Evolutionary conservation across 116 monocot genomes (phyloP).

Genomic region (Iris pallida): DNA sequence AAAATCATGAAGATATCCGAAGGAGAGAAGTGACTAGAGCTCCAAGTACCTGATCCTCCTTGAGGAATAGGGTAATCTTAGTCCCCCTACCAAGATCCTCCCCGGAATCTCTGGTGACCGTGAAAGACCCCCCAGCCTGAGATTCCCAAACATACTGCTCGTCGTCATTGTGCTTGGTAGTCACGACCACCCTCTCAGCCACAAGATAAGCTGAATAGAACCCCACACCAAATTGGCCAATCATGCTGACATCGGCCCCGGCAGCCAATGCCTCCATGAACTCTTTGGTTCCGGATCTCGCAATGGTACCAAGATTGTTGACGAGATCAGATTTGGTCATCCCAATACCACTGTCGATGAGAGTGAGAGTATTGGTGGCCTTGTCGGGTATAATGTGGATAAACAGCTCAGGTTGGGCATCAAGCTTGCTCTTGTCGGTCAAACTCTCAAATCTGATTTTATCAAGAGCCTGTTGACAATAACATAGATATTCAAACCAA

Average conservation of each 20-base stretch:
- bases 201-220: conserved; percentile 58
- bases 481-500: too few species aligned
- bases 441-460: conserved; percentile 53
- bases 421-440: conserved; percentile 53
- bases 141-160: conserved; percentile 70
- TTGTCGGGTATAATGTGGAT: conserved; percentile 60
- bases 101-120: conserved; percentile 49
- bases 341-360: conserved; percentile 54
- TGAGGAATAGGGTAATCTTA: conserved; percentile 55
- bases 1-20: not conserved
- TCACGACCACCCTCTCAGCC: conserved; percentile 54
- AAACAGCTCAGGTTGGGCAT: conserved; percentile 61
- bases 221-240: conserved; percentile 58
- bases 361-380: conserved; percentile 41
- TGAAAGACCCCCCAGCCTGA: conserved; percentile 57
- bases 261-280: conserved; percentile 61
- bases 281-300: conserved; percentile 55
- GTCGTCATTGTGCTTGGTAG: conserved; percentile 53
- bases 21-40: not conserved
- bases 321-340: conserved; percentile 62
- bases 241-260: conserved; percentile 60
- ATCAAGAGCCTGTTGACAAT: conserved; percentile 29
- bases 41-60: conserved; percentile 54
- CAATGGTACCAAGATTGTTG: conserved; percentile 61
- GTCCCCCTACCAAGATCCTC: conserved; percentile 54